Base-by-base conservation (phyloP, 495 filamentous ascomycete species). In the Gamarada debralockiae region DNA sequence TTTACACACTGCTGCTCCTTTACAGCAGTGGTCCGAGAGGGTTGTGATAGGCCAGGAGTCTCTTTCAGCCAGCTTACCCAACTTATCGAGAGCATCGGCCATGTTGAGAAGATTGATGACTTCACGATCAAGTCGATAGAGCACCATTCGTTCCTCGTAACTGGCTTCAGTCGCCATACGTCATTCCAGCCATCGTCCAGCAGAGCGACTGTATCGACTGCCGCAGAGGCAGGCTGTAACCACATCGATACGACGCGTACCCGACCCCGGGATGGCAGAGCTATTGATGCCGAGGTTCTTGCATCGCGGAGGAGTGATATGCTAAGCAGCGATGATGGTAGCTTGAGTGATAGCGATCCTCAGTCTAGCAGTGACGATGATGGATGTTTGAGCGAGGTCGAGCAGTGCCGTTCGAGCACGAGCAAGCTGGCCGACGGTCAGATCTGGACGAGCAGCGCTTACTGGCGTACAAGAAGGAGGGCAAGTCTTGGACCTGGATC, bases 1-100 rank as follows among this genome's bases (percentile, higher is more conserved):
- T 50, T 29, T 13, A 5, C 48, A 41, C 48, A 39, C 22, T 51
- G 36, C 48, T 40, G 71, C 53, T 74, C 74, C 8, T 73, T 77
- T 24, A 80, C 73, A 3, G 52, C 77, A 62, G 59, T 79, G 13
- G 75, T 79, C 50, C 75, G 76, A 48, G 75, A 79, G 53, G 71
- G 77, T 43, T 74, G 73, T 44, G 74, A 74, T n/a, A 74, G 74
- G 0, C 60, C 76, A 40, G 72, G 75, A 49, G 55, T 66, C 44
- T 55, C 56, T 51, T 59, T 59, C 20, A 48, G 51, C 52, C 52
- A 59, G 47, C n/a, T 50, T 52, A 21, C 46, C n/a, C 44, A 22
- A 40, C 46, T 59, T 29, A 55, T 59, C 36, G 52, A 37, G 23
- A 55, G 51, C 40, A 31, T 48, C 31, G 39, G 40, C 47, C 47